These are phyloP conservation scores for Wickerhamomyces strasburgensis DNA, from an alignment of 805 yeast species.

Conservation along the genomic window DNA sequence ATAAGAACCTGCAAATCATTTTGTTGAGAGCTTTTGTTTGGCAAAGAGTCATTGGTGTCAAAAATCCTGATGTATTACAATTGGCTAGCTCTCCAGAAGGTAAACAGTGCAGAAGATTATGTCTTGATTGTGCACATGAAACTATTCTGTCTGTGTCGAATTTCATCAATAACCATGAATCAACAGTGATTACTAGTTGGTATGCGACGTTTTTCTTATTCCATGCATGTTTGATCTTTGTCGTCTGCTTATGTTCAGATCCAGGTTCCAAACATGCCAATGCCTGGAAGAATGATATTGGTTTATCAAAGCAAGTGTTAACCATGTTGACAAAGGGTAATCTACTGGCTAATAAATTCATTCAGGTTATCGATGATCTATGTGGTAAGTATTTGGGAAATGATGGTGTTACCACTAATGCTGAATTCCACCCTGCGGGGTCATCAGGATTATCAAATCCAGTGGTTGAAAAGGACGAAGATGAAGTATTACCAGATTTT, in stretches of 20 bases:
- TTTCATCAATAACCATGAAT: slow-evolving; percentile 30
- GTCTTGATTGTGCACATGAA: slow-evolving; percentile 46
- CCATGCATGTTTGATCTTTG: slow-evolving; percentile 58
- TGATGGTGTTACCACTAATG: slow-evolving; percentile 9
- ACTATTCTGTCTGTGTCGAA: slow-evolving; percentile 46
- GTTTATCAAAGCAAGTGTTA: slow-evolving; percentile 36
- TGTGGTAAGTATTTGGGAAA: slow-evolving; percentile 27
- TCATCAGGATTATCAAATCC: not conserved
- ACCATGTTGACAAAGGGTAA: slow-evolving; percentile 35
- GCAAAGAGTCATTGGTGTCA: slow-evolving; percentile 41
- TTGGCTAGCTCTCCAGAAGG: slow-evolving; percentile 37
- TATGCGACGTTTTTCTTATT: slow-evolving; percentile 58
- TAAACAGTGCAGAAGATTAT: slow-evolving; percentile 44
- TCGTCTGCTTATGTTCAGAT: slow-evolving; percentile 49
- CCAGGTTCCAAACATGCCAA: slow-evolving; percentile 39
- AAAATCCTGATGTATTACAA: slow-evolving; percentile 29
- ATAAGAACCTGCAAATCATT: slow-evolving; percentile 49
- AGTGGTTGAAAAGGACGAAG: slow-evolving; percentile 1
- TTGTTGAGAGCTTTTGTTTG: slow-evolving; percentile 53
- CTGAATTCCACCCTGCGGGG: slow-evolving; percentile 8
- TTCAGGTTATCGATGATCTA: slow-evolving; percentile 41
- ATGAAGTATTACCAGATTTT: slow-evolving; percentile 21
- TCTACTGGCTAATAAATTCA: slow-evolving; percentile 41
- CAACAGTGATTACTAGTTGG: slow-evolving; percentile 54
- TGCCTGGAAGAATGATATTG: slow-evolving; percentile 41